Percentiles rank a stretch among this genome's conserved stretches.
Conservation (phyloP, 2,329 filamentous ascomycete species). For the Tetracladium maxilliforme region DNA sequence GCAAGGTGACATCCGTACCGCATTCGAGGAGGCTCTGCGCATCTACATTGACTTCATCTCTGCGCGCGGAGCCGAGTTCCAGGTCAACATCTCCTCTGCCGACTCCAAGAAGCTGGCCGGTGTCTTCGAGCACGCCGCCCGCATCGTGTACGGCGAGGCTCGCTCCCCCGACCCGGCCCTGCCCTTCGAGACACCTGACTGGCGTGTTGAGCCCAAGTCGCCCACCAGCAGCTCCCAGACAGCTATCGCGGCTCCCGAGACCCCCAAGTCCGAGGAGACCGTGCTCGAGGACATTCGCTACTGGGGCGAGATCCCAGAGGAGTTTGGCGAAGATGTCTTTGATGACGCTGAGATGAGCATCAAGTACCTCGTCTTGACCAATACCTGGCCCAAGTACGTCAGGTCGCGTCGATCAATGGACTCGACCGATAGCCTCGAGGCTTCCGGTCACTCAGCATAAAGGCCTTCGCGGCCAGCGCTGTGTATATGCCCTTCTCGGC, state of each 20-base stretch:
- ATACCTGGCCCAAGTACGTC: constrained; percentile 50
- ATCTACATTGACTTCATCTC: constrained; percentile 50
- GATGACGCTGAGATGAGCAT: constrained; percentile 43
- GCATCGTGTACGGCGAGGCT: constrained; percentile 25
- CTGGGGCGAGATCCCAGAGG: constrained; percentile 26
- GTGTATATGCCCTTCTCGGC: too few relatives aligned
- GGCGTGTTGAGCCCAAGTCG: too few relatives aligned
- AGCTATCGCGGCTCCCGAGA: too few relatives aligned
- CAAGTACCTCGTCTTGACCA: constrained; percentile 52
- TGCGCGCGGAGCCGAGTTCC: constrained; percentile 45
- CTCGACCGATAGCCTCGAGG: too few relatives aligned
- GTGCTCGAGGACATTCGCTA: too few relatives aligned
- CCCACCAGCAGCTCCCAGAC: too few relatives aligned
- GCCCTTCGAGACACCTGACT: too few relatives aligned
- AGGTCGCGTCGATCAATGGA: too few relatives aligned
- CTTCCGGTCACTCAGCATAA: too few relatives aligned
- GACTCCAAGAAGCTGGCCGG: constrained; percentile 36
- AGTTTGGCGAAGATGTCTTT: constrained; percentile 37
- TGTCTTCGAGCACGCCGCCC: constrained; percentile 39
- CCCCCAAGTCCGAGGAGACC: constrained; percentile 34
- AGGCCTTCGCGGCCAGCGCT: too few relatives aligned
- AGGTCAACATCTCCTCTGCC: constrained; percentile 47
- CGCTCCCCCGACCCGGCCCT: constrained; percentile 22
- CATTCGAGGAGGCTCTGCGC: constrained; percentile 41
- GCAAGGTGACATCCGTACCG: constrained; percentile 25